These are phyloP conservation scores for Filosporella fistucella DNA, from an alignment of 495 filamentous ascomycete genomes.

Conservation along the genomic window DNA sequence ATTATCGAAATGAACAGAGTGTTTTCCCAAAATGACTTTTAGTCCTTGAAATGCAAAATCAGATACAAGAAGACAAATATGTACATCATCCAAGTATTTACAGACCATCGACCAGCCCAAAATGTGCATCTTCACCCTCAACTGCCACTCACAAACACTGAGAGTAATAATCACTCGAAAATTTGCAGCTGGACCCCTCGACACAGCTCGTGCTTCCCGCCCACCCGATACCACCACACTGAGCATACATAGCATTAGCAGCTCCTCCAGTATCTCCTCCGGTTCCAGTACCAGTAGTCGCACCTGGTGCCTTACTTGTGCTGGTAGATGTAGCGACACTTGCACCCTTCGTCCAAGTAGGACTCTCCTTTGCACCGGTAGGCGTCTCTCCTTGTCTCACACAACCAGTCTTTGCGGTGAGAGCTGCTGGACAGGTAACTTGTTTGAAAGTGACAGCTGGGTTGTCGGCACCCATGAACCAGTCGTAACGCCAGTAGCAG, in stretches of 20 bases:
- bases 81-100: no score
- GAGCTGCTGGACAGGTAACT: conserved; percentile 48
- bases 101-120: no score
- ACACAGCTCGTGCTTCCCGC: not conserved
- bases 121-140: no score
- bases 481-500: conserved; percentile 66
- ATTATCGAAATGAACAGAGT: no score
- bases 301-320: no score
- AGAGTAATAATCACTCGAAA: not conserved
- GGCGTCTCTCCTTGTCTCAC: conserved; percentile 4
- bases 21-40: no score
- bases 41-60: no score
- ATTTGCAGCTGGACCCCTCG: not conserved
- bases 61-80: no score
- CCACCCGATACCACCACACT: not conserved
- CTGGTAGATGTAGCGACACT: not conserved
- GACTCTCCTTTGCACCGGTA: not conserved
- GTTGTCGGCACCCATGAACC: conserved; percentile 58
- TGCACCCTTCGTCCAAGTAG: conserved; percentile 2
- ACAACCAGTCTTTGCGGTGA: conserved; percentile 51
- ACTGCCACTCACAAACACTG: conserved; percentile 1
- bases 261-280: no score
- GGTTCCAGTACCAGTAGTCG: no score
- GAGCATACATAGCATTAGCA: no score
- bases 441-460: conserved; percentile 45